Percentiles rank a stretch among this genome's conserved stretches.
Conservation (phyloP, 192 early-diverging fungal species). For the Coemansia sp. region DNA sequence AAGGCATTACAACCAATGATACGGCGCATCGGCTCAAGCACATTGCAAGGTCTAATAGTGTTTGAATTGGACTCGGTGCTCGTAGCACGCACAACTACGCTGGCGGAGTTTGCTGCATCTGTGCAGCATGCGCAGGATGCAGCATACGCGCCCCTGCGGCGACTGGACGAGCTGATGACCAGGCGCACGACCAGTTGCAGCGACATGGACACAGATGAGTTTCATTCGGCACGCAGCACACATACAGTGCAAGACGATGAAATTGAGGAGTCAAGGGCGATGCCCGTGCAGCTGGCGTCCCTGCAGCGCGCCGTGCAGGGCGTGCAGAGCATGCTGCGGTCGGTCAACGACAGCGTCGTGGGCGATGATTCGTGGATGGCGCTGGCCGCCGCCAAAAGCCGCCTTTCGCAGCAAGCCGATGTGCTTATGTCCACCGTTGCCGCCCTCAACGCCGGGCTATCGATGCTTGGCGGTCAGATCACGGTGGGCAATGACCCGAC, state of each 20-base stretch:
- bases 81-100: not conserved
- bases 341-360: conserved; percentile 43
- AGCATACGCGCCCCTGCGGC: not conserved
- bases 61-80: conserved; percentile 22
- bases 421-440: conserved; percentile 52
- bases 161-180: conserved; percentile 12
- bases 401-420: conserved; percentile 48
- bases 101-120: not conserved
- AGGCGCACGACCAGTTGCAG: conserved; percentile 13
- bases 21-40: not conserved
- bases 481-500: not conserved
- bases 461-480: conserved; percentile 8
- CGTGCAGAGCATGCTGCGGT: conserved; percentile 49
- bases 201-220: conserved; percentile 32
- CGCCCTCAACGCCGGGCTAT: conserved; percentile 46
- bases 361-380: conserved; percentile 36
- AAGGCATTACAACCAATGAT: conserved; percentile 29
- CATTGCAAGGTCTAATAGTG: not conserved
- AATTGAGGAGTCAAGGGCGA: conserved; percentile 3
- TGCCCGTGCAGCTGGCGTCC: conserved; percentile 46
- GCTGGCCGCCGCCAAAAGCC: conserved; percentile 35
- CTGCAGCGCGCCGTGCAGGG: conserved; percentile 48
- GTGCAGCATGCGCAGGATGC: not conserved
- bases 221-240: conserved; percentile 24
- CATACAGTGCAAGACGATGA: not conserved